Evolutionary conservation across 129 eudicot species (phyloP).

Genomic region (Flaveria bidentis): DNA sequence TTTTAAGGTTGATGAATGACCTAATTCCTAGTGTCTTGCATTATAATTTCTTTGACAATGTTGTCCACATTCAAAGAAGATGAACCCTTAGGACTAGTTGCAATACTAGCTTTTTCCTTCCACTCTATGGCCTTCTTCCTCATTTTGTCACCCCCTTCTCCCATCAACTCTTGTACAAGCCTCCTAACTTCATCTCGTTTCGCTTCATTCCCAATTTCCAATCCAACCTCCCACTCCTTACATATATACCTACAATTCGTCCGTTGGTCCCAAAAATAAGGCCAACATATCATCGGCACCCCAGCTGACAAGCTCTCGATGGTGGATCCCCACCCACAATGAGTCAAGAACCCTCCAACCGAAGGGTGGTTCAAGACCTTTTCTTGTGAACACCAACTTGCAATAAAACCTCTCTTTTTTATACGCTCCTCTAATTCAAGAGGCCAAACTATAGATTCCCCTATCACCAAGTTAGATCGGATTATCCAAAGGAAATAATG

Average conservation of each 20-base stretch:
- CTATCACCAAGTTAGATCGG: neutral
- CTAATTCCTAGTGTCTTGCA: neutral
- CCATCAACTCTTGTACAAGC: slow-evolving; percentile 19
- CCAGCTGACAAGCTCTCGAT: slow-evolving; percentile 24
- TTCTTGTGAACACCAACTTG: slow-evolving; percentile 30
- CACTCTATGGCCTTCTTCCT: slow-evolving; percentile 18
- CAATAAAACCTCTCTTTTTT: slow-evolving; percentile 10
- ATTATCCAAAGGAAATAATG: slow-evolving; percentile 24
- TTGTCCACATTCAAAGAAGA: slow-evolving; percentile 8
- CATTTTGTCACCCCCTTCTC: slow-evolving; percentile 7
- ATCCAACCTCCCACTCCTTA: slow-evolving; percentile 18
- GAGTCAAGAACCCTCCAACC: slow-evolving; percentile 30
- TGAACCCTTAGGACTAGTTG: neutral
- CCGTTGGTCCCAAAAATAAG: neutral
- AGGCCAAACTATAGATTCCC: slow-evolving; percentile 5
- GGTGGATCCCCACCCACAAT: slow-evolving; percentile 26
- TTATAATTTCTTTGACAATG: neutral
- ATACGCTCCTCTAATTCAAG: neutral
- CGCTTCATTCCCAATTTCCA: slow-evolving; percentile 11
- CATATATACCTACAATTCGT: slow-evolving; percentile 20
- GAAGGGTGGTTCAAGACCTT: slow-evolving; percentile 25
- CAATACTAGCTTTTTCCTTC: slow-evolving; percentile 5
- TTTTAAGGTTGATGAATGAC: no score
- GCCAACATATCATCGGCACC: slow-evolving; percentile 27
- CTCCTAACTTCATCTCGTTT: slow-evolving; percentile 10